Conservation (phyloP, 2,329 filamentous ascomycete genomes). For the Alternaria conjuncta region DNA sequence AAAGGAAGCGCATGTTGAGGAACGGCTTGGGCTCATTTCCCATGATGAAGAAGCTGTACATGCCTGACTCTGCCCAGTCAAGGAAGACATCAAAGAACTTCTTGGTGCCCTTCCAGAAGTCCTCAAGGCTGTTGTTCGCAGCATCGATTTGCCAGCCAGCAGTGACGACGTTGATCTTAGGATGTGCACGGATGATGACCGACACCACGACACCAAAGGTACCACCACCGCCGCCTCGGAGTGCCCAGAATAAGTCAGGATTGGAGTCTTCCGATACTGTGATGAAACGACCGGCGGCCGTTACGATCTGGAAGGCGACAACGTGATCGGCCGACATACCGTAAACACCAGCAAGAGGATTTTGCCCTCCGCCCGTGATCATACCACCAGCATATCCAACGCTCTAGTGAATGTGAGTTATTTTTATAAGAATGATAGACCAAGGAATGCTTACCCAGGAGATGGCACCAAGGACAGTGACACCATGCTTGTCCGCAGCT, state of each 20-base stretch:
- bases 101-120: conserved; percentile 15
- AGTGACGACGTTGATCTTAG: conserved; percentile 12
- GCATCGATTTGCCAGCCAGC: too few species aligned
- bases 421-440: too few species aligned
- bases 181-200: conserved; percentile 25
- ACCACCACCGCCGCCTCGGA: conserved; percentile 28
- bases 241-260: conserved; percentile 33
- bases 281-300: conserved; percentile 19
- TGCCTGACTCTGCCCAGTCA: conserved; percentile 20
- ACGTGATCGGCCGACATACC: conserved; percentile 36
- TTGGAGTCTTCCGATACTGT: conserved; percentile 10
- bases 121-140: conserved; percentile 23
- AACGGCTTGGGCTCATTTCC: background rate
- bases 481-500: conserved; percentile 23
- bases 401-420: conserved; percentile 28
- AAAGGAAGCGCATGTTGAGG: too few species aligned
- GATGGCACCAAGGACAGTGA: too few species aligned
- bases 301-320: conserved; percentile 27
- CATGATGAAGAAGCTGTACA: conserved; percentile 27
- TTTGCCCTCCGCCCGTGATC: conserved; percentile 59
- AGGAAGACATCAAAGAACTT: conserved; percentile 20
- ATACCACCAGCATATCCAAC: conserved; percentile 55
- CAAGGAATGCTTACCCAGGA: too few species aligned
- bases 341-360: conserved; percentile 56
- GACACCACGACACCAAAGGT: conserved; percentile 24